Percentiles rank a stretch among this genome's conserved stretches.
These are phyloP conservation scores for Emericellopsis atlantica DNA, from an alignment of 2,329 filamentous ascomycete species.

Conservation along the genomic window DNA sequence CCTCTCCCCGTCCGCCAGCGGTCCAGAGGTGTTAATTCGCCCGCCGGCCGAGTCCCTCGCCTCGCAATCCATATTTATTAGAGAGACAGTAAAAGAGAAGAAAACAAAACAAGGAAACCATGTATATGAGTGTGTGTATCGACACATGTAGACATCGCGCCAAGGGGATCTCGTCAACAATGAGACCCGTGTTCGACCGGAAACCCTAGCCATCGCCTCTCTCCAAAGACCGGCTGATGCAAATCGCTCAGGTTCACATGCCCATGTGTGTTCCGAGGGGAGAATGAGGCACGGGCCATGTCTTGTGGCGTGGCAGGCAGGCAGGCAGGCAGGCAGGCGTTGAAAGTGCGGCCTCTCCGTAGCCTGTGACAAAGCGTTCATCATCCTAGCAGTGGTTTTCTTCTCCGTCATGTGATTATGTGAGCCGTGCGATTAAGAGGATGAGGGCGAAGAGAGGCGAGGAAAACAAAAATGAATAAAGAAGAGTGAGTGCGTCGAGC, in stretches of 20 bases:
- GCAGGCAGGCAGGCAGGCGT: no score
- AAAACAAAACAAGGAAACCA: constrained; percentile 14
- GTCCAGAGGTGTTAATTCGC: neutral
- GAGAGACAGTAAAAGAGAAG: neutral
- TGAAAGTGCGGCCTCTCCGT: no score
- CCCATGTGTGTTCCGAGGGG: constrained; percentile 1
- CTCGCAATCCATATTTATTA: constrained; percentile 14
- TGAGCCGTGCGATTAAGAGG: constrained; percentile 25
- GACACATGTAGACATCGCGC: constrained; percentile 8
- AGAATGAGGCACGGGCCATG: neutral
- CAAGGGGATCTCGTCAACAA: neutral
- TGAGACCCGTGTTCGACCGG: constrained; percentile 6
- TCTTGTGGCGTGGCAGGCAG: no score
- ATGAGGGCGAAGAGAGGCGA: constrained; percentile 16
- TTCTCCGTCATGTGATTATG: constrained; percentile 22
- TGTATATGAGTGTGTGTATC: constrained; percentile 5
- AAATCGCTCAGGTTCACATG: neutral
- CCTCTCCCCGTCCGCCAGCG: constrained; percentile 13
- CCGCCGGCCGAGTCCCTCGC: constrained; percentile 16
- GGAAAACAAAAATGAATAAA: constrained; percentile 29
- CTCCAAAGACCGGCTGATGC: constrained; percentile 7
- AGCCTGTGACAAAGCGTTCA: no score
- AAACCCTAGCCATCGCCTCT: constrained; percentile 8
- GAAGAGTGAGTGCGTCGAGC: constrained; percentile 39
- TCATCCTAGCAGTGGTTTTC: constrained; percentile 4